Percentiles rank a stretch among this genome's conserved stretches.
Conservation (phyloP, 768 basidiomycete species). For the Kwoniella sp. region DNA sequence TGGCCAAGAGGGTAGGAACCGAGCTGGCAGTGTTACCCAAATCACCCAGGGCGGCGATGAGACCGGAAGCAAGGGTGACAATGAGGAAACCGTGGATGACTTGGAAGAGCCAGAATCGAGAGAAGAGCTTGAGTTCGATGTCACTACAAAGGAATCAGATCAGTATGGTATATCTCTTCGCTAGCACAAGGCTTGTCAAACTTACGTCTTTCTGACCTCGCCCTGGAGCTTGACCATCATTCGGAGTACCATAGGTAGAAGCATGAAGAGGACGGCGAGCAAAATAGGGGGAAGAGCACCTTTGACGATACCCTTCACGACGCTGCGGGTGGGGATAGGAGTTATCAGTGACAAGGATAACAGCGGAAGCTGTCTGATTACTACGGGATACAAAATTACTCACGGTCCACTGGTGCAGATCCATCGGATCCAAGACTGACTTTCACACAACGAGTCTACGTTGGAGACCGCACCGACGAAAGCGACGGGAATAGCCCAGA, state of each 20-base stretch:
- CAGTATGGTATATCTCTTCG: neutral
- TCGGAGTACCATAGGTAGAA: slow-evolving; percentile 54
- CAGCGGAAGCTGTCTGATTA: neutral
- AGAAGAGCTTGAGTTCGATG: slow-evolving; percentile 54
- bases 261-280: slow-evolving; percentile 56
- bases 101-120: slow-evolving; percentile 56
- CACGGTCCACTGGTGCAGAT: slow-evolving; percentile 45
- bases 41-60: slow-evolving; percentile 46
- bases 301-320: slow-evolving; percentile 52
- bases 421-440: slow-evolving; percentile 53
- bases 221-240: slow-evolving; percentile 50
- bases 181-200: neutral
- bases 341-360: neutral
- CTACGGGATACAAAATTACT: slow-evolving; percentile 6
- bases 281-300: slow-evolving; percentile 56
- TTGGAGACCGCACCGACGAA: slow-evolving; percentile 56
- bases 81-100: slow-evolving; percentile 58
- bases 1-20: slow-evolving; percentile 50
- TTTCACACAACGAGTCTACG: slow-evolving; percentile 51
- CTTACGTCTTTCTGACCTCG: slow-evolving; percentile 49
- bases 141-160: slow-evolving; percentile 32
- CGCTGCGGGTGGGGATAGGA: neutral
- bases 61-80: slow-evolving; percentile 53
- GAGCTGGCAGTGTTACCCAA: slow-evolving; percentile 32
- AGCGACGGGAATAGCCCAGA: slow-evolving; percentile 55